Evolutionary conservation across 1,284 basidiomycete genomes (phyloP), one percentile per base, ranked within the genome.

Genomic region (Mycena citricolor): DNA sequence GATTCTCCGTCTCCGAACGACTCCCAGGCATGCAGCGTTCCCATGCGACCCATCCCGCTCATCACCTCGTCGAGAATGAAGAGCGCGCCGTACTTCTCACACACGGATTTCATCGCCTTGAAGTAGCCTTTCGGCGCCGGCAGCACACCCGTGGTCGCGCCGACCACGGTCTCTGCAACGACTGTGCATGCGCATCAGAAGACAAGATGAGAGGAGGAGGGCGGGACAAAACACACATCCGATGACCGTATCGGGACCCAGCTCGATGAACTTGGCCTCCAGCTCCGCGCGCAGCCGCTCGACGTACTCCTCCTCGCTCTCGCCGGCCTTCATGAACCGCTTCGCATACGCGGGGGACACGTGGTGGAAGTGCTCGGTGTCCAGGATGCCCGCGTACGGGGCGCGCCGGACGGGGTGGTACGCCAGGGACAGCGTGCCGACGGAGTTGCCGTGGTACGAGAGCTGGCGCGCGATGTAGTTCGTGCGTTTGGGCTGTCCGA

Each of bases 21-120:
- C 60, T 92, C 76, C 91, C 90, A 94, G 30, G 81, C 88, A 57
- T 94, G 91, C 34, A 90, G 57, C 2, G 87, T 89, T 2, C 88
- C 86, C 83, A 90, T 83, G 80, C 89, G 79, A 32, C 88, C 90
- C 83, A 91, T 90, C 23, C 90, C 90, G 57, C 83, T 83, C 91
- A 36, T 49, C 24, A 47, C 35, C 65, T 94, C 90, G 59, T 94
- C 90, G 31, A 92, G 74, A 33, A 91, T 87, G 61, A 93, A 83
- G n/a, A 94, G 65, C 1, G 86, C 87, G 5, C 86, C 90, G 54
- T 92, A 86, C 59, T 87, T 88, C 41, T 90, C 78, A 57, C 90
- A 92, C n/a, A 94, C 86, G 6, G 79, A 79, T 57, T 88, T 89
- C 79, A 93, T 89, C 4, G 86, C 86, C 61, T 78, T 79, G 58